Evolutionary conservation across 129 eudicot genomes (phyloP).

Genomic region (Calendula officinalis): DNA sequence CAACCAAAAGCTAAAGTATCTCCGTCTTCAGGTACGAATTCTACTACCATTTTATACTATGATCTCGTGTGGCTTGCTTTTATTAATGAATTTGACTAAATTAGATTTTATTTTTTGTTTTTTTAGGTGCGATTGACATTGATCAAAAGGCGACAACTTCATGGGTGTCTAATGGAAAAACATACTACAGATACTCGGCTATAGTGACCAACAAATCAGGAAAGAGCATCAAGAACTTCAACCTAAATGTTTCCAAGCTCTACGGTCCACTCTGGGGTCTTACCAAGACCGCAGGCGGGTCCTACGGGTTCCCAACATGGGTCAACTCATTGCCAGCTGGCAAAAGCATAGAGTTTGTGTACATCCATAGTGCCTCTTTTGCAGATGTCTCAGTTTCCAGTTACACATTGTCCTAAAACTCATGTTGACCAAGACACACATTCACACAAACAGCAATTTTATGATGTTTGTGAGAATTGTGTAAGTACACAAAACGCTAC

Average conservation of each 20-base stretch:
- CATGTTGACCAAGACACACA: constrained; percentile 9
- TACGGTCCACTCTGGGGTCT: constrained; percentile 97
- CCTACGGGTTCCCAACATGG: constrained; percentile 77
- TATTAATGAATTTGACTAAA: neutral
- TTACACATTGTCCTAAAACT: constrained; percentile 56
- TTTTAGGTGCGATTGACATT: constrained; percentile 51
- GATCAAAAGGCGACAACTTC: constrained; percentile 67
- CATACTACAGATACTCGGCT: constrained; percentile 81
- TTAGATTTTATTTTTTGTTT: neutral
- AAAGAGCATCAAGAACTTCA: constrained; percentile 63
- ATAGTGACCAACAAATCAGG: constrained; percentile 73
- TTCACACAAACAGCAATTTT: constrained; percentile 25
- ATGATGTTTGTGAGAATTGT: constrained; percentile 49
- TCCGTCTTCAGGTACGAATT: constrained; percentile 48
- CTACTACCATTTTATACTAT: neutral
- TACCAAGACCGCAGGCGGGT: constrained; percentile 52
- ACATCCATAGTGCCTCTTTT: constrained; percentile 73
- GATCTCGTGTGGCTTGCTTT: neutral
- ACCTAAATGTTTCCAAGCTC: constrained; percentile 64
- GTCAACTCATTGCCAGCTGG: constrained; percentile 63
- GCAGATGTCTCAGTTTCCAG: constrained; percentile 66
- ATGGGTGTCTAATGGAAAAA: constrained; percentile 67
- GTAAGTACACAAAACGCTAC: constrained; percentile 35
- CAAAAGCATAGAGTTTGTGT: constrained; percentile 84
- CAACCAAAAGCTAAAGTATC: constrained; percentile 31